Evolutionary conservation across 345 rosid genomes (phyloP), one percentile per base, ranked within the genome.

Genomic region (Conringia planisiliqua): DNA sequence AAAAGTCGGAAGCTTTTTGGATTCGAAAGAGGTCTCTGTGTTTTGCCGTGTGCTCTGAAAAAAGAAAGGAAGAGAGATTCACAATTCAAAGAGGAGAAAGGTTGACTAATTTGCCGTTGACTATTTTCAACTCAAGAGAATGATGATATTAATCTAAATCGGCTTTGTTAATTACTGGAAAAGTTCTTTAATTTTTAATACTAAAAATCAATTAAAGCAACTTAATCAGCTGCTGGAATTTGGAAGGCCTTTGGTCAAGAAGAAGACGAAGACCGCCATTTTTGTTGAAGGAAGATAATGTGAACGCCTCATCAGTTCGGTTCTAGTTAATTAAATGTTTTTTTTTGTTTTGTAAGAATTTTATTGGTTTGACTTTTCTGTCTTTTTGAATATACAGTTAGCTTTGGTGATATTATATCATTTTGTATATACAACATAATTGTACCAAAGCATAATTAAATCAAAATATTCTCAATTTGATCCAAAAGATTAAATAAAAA

Each of bases 31-130:
- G 56, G 36, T 60, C 62, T 68, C 46, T 68, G 16, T 27, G 30
- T 62, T 22, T 22, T 16, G 32, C 13, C 27, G 5, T 26, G 36
- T 60, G 62, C 38, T 68, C 2, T 75, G 68, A n/a, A 22, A 22
- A 24, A 16, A 70, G 32, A 60, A 38, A 13, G 60, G 44, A 67
- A 29, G 73, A 68, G 2, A 33, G 54, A 48, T 59, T 61, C 72
- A 61, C 72, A 61, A 43, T 58, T 66, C 69, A 51, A 55, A 32
- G 30, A 50, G 11, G 48, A 48, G 24, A 44, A 52, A 24, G 17
- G 74, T 61, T 61, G 79, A 68, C 79, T 22, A 61, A 22, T 7
- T 68, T 24, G 36, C 2, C 70, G 48, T 75, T 76, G 79, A 69
- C 70, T 69, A 24, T 51, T 10, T 39, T 75, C 74, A 75, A 68